Conservation (phyloP, 148 eudicot genomes). For the Cornus kousa region DNA sequence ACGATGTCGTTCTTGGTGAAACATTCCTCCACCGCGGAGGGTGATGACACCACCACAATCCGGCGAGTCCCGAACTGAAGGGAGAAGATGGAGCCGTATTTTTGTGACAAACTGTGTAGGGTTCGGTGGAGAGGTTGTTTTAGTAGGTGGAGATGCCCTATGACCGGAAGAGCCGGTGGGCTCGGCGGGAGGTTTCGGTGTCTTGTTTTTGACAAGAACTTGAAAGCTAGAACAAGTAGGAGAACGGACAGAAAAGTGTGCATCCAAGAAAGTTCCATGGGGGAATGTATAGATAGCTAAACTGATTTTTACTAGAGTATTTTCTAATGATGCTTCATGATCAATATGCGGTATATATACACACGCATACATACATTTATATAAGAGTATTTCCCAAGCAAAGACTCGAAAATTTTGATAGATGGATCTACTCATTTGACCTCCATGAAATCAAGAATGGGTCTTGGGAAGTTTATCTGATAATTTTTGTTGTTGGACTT, state of each 20-base stretch:
- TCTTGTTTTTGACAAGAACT: not conserved
- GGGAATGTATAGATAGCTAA: no score
- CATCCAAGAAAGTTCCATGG: not conserved
- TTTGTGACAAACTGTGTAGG: constrained; percentile 5
- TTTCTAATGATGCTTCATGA: no score
- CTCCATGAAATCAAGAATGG: no score
- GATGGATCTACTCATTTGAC: no score
- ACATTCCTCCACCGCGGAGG: constrained; percentile 42
- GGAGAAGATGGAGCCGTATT: constrained; percentile 29
- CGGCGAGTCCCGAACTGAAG: constrained; percentile 37
- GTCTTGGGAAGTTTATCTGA: no score
- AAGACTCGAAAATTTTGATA: no score
- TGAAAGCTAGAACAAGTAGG: not conserved
- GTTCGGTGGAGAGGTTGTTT: constrained; percentile 23
- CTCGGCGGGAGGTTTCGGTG: constrained; percentile 24
- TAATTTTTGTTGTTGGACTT: no score
- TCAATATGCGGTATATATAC: no score
- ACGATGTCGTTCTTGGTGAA: constrained; percentile 38
- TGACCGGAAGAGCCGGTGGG: constrained; percentile 19
- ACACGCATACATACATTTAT: no score
- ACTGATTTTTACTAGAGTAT: no score
- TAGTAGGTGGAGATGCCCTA: constrained; percentile 31
- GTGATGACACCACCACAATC: constrained; percentile 35
- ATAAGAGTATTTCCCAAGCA: no score
- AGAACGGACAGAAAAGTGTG: not conserved